These are phyloP conservation scores for Candida michaelii DNA, from an alignment of 805 yeast genomes.

Conservation along the genomic window DNA sequence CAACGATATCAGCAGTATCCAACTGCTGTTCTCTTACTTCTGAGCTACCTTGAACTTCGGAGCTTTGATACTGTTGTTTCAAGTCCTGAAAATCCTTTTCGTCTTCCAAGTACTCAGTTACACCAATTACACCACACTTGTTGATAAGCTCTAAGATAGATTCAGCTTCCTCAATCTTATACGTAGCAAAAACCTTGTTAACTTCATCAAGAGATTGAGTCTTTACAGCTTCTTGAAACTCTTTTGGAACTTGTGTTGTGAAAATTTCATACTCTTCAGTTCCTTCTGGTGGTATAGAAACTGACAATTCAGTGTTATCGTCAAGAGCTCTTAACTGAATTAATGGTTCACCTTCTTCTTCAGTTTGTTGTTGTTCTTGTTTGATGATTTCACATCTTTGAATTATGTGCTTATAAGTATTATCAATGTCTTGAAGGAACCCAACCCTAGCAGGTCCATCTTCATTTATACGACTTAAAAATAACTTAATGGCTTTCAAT, in stretches of 20 bases:
- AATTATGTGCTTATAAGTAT: slow-evolving; percentile 73
- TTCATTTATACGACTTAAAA: slow-evolving; percentile 60
- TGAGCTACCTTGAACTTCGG: slow-evolving; percentile 7
- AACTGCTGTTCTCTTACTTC: background rate
- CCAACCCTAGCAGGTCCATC: slow-evolving; percentile 64
- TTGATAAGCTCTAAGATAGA: slow-evolving; percentile 68
- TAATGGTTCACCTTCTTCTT: slow-evolving; percentile 54
- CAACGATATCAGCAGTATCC: slow-evolving; percentile 24
- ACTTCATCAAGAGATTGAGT: slow-evolving; percentile 73
- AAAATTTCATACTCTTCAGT: slow-evolving; percentile 59
- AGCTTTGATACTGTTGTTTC: slow-evolving; percentile 46
- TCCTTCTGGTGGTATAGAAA: slow-evolving; percentile 63
- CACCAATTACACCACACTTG: slow-evolving; percentile 79
- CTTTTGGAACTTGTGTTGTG: slow-evolving; percentile 49
- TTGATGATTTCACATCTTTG: slow-evolving; percentile 68
- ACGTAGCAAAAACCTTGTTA: slow-evolving; percentile 73
- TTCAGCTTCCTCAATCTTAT: slow-evolving; percentile 81
- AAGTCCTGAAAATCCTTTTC: slow-evolving; percentile 63
- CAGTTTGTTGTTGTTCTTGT: slow-evolving; percentile 45
- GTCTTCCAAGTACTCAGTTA: slow-evolving; percentile 72
- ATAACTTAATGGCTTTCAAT: slow-evolving; percentile 54
- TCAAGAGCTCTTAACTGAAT: slow-evolving; percentile 89
- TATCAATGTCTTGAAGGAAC: slow-evolving; percentile 69
- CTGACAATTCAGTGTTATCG: slow-evolving; percentile 72
- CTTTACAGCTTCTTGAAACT: slow-evolving; percentile 74